Percentiles rank a stretch among this genome's conserved stretches.
Conservation (phyloP, 2,329 filamentous ascomycete genomes). For the Monilinia aucupariae region DNA sequence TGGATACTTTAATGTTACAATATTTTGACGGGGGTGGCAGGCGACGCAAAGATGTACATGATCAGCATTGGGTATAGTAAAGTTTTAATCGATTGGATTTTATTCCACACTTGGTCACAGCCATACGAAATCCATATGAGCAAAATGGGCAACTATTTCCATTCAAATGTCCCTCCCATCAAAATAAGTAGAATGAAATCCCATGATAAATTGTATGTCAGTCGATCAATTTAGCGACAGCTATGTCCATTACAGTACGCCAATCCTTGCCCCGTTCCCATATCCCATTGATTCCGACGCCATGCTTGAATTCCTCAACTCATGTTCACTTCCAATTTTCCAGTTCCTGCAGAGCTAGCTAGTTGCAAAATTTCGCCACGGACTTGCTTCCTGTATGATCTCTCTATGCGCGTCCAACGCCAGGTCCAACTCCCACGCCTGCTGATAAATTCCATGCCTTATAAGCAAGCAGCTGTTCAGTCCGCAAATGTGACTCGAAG, state of each 20-base stretch:
- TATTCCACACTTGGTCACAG: too few species aligned
- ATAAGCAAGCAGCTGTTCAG: not conserved
- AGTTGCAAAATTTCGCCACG: not conserved
- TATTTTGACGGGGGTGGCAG: not conserved
- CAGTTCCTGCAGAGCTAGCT: not conserved
- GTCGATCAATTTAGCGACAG: constrained; percentile 7
- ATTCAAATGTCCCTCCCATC: not conserved
- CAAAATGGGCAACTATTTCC: not conserved
- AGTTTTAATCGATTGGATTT: too few species aligned
- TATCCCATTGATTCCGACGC: not conserved
- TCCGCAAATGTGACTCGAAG: not conserved
- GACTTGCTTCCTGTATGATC: not conserved
- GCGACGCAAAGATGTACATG: not conserved
- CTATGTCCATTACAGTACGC: constrained; percentile 1
- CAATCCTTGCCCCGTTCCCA: not conserved
- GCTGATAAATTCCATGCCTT: not conserved
- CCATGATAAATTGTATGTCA: not conserved
- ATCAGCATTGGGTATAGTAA: not conserved
- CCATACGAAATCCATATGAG: not conserved
- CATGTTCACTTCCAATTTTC: not conserved
- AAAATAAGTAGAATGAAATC: not conserved
- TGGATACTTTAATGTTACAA: not conserved
- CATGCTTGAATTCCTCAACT: not conserved
- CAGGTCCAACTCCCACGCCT: not conserved
- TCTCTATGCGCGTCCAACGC: constrained; percentile 1